These are phyloP conservation scores for Rugiboletus extremiorientalis DNA, from an alignment of 1,284 basidiomycete species.

Conservation along the genomic window DNA sequence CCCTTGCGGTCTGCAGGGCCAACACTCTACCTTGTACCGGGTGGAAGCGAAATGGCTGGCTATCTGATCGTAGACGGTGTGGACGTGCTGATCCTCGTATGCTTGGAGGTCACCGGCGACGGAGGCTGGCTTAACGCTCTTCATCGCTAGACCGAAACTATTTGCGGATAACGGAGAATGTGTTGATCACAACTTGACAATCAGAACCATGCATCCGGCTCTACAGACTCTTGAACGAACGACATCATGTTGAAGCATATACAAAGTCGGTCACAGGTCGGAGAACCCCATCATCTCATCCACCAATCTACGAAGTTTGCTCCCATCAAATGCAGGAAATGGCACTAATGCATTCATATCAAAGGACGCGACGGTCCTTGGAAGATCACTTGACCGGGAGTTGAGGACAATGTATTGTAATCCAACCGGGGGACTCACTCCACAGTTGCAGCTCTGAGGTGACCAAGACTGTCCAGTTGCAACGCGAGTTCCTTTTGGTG, in stretches of 20 bases:
- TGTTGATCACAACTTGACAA: not conserved
- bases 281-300: slow-evolving; percentile 75
- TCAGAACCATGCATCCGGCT: not conserved
- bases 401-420: slow-evolving; percentile 10
- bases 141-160: slow-evolving; percentile 18
- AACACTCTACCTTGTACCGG: slow-evolving; percentile 76
- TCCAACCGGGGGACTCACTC: slow-evolving; percentile 44
- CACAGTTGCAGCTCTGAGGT: slow-evolving; percentile 63
- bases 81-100: slow-evolving; percentile 80
- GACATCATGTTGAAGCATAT: not conserved
- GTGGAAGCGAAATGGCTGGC: slow-evolving; percentile 92
- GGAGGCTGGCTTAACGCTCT: slow-evolving; percentile 37
- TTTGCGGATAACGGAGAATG: not conserved
- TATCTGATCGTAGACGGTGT: slow-evolving; percentile 87
- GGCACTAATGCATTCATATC: slow-evolving; percentile 47
- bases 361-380: slow-evolving; percentile 49
- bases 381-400: slow-evolving; percentile 47
- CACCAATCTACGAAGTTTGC: slow-evolving; percentile 61
- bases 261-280: slow-evolving; percentile 8
- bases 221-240: not conserved
- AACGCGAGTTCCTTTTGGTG: slow-evolving; percentile 91
- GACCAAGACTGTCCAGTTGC: slow-evolving; percentile 59
- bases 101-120: slow-evolving; percentile 44
- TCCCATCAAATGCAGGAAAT: slow-evolving; percentile 67
- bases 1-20: not conserved